phyloP scores from a whole-genome alignment of 192 early-diverging fungal genomes.

The Gorgonomyces haynaldii region DNA sequence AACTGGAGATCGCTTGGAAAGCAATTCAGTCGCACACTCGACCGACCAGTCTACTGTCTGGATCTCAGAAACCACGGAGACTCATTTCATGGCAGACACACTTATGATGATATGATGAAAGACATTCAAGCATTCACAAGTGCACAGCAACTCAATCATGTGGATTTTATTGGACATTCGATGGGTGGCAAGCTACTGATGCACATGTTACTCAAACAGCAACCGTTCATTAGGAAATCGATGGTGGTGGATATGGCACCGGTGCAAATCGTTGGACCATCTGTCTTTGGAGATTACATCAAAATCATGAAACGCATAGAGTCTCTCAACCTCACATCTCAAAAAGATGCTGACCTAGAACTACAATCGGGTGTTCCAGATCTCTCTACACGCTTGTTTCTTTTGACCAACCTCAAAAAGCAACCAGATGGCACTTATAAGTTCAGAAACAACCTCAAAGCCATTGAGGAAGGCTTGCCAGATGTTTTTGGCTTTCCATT shows the following conservation, averaged over 20 bases:
- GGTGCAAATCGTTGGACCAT: conserved; percentile 7
- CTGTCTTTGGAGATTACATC: conserved; percentile 14
- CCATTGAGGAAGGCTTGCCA: conserved; percentile 32
- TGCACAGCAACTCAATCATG: conserved; percentile 38
- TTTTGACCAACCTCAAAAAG: conserved; percentile 83
- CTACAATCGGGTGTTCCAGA: conserved; percentile 21
- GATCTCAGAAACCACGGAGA: conserved; percentile 95
- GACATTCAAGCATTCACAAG: conserved; percentile 65
- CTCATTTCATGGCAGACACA: conserved; percentile 53
- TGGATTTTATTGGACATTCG: conserved; percentile 75
- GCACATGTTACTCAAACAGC: conserved; percentile 21
- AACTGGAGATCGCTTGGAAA: conserved; percentile 81
- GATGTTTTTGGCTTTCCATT: conserved; percentile 26
- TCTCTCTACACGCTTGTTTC: conserved; percentile 43
- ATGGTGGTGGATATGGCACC: conserved; percentile 41
- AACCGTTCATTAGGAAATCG: conserved; percentile 15
- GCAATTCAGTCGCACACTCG: conserved; percentile 49
- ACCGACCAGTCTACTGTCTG: conserved; percentile 54
- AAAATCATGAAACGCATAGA: conserved; percentile 24
- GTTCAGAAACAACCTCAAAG: conserved; percentile 67
- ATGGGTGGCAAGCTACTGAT: conserved; percentile 54
- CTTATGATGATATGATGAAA: conserved; percentile 66
- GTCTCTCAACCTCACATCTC: conserved; percentile 10
- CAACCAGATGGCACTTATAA: conserved; percentile 26
- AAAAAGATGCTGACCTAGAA: conserved; percentile 26